Evolutionary conservation across 2,329 filamentous ascomycete genomes (phyloP).

Genomic region (Xylaria sp.): DNA sequence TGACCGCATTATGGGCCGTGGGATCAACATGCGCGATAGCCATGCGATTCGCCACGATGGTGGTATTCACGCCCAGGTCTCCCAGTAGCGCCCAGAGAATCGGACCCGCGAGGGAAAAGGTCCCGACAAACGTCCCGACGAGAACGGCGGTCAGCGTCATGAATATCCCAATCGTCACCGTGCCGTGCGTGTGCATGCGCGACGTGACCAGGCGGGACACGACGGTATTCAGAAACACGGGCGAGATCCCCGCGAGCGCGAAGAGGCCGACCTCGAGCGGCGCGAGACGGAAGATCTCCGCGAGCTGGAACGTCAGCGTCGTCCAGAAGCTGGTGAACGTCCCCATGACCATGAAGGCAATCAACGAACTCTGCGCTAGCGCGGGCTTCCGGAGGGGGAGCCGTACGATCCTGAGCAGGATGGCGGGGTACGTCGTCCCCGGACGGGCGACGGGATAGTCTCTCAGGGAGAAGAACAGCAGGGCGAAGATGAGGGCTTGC

Average conservation of each 20-base stretch:
- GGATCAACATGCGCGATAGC: conserved; percentile 48
- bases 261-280: conserved; percentile 47
- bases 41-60: conserved; percentile 48
- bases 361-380: conserved; percentile 74
- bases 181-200: conserved; percentile 44
- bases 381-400: conserved; percentile 74
- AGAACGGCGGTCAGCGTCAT: conserved; percentile 39
- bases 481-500: conserved; percentile 72
- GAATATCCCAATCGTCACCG: conserved; percentile 42
- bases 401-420: conserved; percentile 71
- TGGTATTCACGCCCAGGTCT: conserved; percentile 49
- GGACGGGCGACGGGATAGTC: conserved; percentile 83
- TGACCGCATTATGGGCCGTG: conserved; percentile 52
- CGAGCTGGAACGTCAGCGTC: conserved; percentile 47
- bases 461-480: conserved; percentile 79
- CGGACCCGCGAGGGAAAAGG: conserved; percentile 49
- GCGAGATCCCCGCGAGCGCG: conserved; percentile 46
- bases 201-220: conserved; percentile 44
- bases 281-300: conserved; percentile 44
- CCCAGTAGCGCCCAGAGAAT: conserved; percentile 50
- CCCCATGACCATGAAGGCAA: conserved; percentile 68
- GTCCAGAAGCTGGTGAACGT: conserved; percentile 66
- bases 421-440: conserved; percentile 70
- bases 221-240: conserved; percentile 45
- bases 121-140: conserved; percentile 48